Conservation (phyloP, 768 basidiomycete genomes). For the Auriculariales sp. region DNA sequence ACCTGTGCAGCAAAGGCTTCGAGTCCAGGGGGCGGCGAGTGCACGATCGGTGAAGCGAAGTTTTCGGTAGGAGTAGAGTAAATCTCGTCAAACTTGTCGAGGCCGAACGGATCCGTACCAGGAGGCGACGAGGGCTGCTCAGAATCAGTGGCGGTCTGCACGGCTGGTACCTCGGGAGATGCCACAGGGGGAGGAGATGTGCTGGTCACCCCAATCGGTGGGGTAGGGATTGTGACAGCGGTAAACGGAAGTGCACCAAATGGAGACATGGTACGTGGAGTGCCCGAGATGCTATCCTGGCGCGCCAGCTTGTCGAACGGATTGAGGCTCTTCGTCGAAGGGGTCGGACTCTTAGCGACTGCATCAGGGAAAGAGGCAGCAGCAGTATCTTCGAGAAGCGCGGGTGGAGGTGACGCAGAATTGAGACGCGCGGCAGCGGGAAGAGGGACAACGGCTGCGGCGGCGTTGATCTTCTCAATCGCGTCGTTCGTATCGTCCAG, state of each 20-base stretch:
- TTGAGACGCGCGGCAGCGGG: slow-evolving; percentile 13
- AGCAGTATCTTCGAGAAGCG: slow-evolving; percentile 30
- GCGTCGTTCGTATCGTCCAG: slow-evolving; percentile 40
- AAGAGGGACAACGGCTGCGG: slow-evolving; percentile 10
- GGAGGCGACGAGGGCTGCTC: slow-evolving; percentile 5
- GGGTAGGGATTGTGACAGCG: slow-evolving; percentile 21
- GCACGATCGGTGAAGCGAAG: neutral
- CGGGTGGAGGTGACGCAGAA: slow-evolving; percentile 10
- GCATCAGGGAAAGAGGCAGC: slow-evolving; percentile 67
- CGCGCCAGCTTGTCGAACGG: slow-evolving; percentile 65
- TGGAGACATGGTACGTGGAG: slow-evolving; percentile 41
- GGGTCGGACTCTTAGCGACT: slow-evolving; percentile 40
- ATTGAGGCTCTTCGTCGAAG: slow-evolving; percentile 67
- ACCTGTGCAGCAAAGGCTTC: slow-evolving; percentile 1
- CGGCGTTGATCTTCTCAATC: slow-evolving; percentile 18
- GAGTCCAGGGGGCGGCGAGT: neutral
- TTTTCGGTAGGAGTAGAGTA: neutral
- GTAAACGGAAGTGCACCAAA: slow-evolving; percentile 33
- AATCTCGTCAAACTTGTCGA: slow-evolving; percentile 11
- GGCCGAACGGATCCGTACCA: slow-evolving; percentile 38
- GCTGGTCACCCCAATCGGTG: slow-evolving; percentile 9
- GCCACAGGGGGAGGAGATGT: neutral
- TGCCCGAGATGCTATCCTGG: slow-evolving; percentile 18
- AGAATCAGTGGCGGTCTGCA: neutral
- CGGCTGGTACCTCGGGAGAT: too few species aligned